Percentiles rank a stretch among this genome's conserved stretches.
phyloP scores from a whole-genome alignment of 257 asterid species.

The Lycium ferocissimum region DNA sequence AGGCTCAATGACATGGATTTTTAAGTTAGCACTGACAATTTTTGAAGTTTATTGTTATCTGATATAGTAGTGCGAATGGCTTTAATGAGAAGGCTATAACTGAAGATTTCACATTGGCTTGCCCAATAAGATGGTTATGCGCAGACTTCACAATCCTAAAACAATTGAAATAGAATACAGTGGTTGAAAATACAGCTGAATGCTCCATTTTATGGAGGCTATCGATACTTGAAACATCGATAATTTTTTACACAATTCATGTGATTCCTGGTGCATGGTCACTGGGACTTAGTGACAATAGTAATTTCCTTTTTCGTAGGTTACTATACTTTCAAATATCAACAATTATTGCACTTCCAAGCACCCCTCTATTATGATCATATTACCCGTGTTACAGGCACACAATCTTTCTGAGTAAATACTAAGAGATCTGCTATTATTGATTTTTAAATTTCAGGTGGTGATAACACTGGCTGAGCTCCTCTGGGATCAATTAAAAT shows the following conservation, averaged over 20 bases:
- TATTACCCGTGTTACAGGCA: neutral
- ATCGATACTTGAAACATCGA: neutral
- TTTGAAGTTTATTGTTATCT: conserved; percentile 11
- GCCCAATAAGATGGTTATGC: neutral
- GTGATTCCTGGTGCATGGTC: neutral
- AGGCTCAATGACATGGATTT: neutral
- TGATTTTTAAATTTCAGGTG: conserved; percentile 53
- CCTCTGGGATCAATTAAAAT: conserved; percentile 78
- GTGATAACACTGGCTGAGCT: conserved; percentile 77
- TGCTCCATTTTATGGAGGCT: conserved; percentile 8
- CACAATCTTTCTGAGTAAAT: neutral
- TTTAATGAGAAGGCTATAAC: neutral
- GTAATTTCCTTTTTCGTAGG: conserved; percentile 9
- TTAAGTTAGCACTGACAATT: neutral
- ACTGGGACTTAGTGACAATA: neutral
- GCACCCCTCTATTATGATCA: neutral
- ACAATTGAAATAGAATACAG: neutral
- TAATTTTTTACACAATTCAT: neutral
- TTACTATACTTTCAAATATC: neutral
- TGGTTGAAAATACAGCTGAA: neutral
- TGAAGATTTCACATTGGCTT: conserved; percentile 16
- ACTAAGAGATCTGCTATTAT: conserved; percentile 14
- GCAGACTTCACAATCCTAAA: conserved; percentile 4
- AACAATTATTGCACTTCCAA: conserved; percentile 2
- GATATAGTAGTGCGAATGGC: neutral